A percentile compares a stretch with the other conserved stretches of the same genome.
Conservation (phyloP, 140 eudicot species). For the Cichorium intybus region DNA sequence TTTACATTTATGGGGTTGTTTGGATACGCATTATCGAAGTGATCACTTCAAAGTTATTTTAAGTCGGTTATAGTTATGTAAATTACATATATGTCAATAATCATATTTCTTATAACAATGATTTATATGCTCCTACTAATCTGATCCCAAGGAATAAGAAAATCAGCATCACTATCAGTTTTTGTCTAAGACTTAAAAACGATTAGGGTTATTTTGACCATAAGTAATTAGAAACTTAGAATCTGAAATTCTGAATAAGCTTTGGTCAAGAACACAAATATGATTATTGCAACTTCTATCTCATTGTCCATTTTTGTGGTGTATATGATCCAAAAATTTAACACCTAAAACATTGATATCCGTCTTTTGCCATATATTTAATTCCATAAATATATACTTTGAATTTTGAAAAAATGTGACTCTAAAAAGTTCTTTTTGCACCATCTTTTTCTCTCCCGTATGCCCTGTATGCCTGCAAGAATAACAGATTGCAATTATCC, state of each 20-base stretch:
- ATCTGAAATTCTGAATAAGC: too few species aligned
- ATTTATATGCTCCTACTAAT: background rate
- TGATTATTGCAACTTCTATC: background rate
- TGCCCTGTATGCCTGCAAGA: slow-evolving; percentile 9
- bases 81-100: background rate
- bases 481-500: slow-evolving; percentile 1
- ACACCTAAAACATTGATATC: too few species aligned
- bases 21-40: background rate
- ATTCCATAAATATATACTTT: background rate
- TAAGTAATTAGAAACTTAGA: background rate
- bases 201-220: background rate
- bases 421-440: background rate
- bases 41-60: background rate
- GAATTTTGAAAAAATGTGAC: background rate
- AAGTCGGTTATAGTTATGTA: background rate
- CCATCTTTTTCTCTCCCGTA: background rate
- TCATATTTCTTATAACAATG: background rate
- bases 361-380: background rate
- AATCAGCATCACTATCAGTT: background rate
- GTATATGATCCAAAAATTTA: too few species aligned
- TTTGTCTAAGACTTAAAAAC: background rate
- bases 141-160: background rate
- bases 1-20: background rate
- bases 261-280: background rate
- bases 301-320: background rate